Evolutionary conservation across 768 basidiomycete genomes (phyloP).

Genomic region (Suillus discolor): DNA sequence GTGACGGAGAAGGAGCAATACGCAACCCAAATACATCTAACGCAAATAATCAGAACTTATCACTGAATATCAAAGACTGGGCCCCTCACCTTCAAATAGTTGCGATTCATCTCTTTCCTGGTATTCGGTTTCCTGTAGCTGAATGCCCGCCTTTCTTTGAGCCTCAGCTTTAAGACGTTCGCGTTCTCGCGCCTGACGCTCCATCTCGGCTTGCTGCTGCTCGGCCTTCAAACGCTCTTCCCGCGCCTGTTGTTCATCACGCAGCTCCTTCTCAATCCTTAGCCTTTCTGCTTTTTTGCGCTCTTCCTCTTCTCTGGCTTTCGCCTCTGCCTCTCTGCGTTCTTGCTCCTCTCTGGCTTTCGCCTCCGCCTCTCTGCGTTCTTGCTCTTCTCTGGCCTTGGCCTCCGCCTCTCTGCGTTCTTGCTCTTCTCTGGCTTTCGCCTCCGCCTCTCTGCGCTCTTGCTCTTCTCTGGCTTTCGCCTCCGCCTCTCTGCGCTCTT

Average conservation of each 20-base stretch:
- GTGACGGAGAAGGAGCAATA: slow-evolving; percentile 35
- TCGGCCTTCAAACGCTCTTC: slow-evolving; percentile 17
- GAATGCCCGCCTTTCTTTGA: neutral
- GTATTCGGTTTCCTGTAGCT: too few relatives aligned
- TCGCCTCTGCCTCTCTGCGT: slow-evolving; percentile 27
- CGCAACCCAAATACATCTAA: slow-evolving; percentile 62
- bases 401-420: slow-evolving; percentile 25
- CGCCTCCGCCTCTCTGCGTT: slow-evolving; percentile 17
- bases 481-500: slow-evolving; percentile 16
- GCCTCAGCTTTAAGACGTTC: slow-evolving; percentile 8
- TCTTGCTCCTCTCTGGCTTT: slow-evolving; percentile 12
- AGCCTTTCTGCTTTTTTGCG: slow-evolving; percentile 3
- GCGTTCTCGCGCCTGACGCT: slow-evolving; percentile 11
- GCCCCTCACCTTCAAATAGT: slow-evolving; percentile 22
- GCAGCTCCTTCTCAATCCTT: slow-evolving; percentile 2
- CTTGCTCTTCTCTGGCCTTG: slow-evolving; percentile 18
- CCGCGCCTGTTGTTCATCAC: neutral
- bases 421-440: slow-evolving; percentile 22
- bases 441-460: slow-evolving; percentile 24
- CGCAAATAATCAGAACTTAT: slow-evolving; percentile 7
- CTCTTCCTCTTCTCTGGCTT: slow-evolving; percentile 12
- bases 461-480: slow-evolving; percentile 15
- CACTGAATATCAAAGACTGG: neutral
- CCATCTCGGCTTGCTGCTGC: neutral
- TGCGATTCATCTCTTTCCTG: slow-evolving; percentile 1